These are phyloP conservation scores for Phytomonas sp. DNA, from an alignment of 208 protist species.

Conservation along the genomic window DNA sequence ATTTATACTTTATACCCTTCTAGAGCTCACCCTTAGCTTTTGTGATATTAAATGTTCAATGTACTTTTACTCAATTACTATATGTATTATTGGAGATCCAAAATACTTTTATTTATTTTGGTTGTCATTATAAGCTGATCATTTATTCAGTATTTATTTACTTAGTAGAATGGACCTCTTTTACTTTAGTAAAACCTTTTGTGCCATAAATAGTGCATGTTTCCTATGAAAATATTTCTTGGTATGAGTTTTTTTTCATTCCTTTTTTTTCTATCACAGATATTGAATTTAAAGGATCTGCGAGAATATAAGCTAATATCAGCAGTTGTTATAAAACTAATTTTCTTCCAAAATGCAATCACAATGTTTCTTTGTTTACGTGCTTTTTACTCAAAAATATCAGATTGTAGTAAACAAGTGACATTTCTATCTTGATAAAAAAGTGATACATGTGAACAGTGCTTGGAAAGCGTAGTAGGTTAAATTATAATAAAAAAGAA, in stretches of 20 bases:
- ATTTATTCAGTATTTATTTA: too few relatives aligned
- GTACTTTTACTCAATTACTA: constrained; percentile 2
- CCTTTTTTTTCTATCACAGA: constrained; percentile 8
- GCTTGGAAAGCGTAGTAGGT: too few relatives aligned
- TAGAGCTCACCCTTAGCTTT: not conserved
- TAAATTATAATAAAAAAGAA: too few relatives aligned
- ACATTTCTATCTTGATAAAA: too few relatives aligned
- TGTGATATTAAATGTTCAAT: constrained; percentile 8
- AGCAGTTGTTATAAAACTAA: not conserved
- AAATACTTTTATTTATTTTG: not conserved
- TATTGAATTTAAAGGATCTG: constrained; percentile 7
- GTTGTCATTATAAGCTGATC: not conserved
- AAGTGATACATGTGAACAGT: too few relatives aligned
- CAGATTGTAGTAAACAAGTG: too few relatives aligned
- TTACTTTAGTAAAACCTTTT: not conserved
- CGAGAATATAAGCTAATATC: not conserved
- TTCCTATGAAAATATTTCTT: constrained; percentile 4
- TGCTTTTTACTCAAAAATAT: too few relatives aligned
- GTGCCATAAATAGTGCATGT: not conserved
- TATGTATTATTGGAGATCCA: not conserved
- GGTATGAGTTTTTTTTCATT: constrained; percentile 10
- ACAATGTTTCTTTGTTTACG: constrained; percentile 1
- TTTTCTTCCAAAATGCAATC: constrained; percentile 13
- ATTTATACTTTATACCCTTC: constrained; percentile 1
- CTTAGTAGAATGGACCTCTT: too few relatives aligned